phyloP scores from a whole-genome alignment of 176 grass and related monocot species.

The Lolium rigidum region DNA sequence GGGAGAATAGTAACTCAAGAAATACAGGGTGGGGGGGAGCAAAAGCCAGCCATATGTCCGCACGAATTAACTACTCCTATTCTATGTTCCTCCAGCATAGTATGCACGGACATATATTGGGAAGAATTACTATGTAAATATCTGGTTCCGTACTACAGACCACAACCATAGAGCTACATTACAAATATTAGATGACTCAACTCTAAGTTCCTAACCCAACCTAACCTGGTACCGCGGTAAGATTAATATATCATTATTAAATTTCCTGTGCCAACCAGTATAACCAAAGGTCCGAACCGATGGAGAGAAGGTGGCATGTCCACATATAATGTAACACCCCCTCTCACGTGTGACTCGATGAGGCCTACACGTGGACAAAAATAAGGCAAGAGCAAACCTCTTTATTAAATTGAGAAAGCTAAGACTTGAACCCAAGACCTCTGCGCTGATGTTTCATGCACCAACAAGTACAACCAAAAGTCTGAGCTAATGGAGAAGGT shows the following conservation, averaged over 20 bases:
- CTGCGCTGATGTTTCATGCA: no score
- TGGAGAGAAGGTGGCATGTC: no score
- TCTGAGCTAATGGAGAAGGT: no score
- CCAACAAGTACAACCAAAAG: no score
- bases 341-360: no score
- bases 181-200: conserved; percentile 9
- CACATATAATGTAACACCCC: no score
- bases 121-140: not conserved
- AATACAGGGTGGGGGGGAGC: not conserved
- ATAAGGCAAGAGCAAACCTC: no score
- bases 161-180: conserved; percentile 20
- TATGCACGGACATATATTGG: not conserved
- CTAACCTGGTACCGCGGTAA: not conserved
- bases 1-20: conserved; percentile 13
- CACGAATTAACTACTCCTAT: not conserved
- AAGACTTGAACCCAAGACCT: no score
- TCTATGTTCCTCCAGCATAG: not conserved
- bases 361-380: no score
- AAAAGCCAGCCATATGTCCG: conserved; percentile 16
- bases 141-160: not conserved
- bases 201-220: not conserved
- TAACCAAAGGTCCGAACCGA: no score
- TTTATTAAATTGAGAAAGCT: no score
- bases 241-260: not conserved
- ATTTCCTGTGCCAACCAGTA: no score